phyloP scores from a whole-genome alignment of 306 rosid genomes.

The Dalbergia cochinchinensis region DNA sequence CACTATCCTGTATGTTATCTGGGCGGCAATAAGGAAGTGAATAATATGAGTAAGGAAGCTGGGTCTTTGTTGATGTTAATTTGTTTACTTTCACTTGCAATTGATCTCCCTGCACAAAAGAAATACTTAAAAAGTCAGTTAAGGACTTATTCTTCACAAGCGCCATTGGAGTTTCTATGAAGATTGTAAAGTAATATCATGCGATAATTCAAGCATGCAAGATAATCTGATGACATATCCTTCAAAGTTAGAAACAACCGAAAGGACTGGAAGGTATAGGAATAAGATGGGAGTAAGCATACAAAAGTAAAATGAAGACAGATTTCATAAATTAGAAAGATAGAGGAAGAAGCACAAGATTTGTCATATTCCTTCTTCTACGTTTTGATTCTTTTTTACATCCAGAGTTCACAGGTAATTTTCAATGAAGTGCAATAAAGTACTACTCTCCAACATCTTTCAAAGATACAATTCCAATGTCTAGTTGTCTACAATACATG shows the following conservation, averaged over 20 bases:
- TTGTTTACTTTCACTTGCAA: conserved; percentile 98
- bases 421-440: not conserved
- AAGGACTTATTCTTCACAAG: not conserved
- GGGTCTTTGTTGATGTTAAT: conserved; percentile 94
- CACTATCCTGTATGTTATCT: conserved; percentile 76
- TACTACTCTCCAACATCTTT: conserved; percentile 24
- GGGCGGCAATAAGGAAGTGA: conserved; percentile 82
- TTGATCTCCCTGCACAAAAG: conserved; percentile 75
- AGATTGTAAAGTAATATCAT: not conserved
- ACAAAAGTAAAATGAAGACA: conserved; percentile 11
- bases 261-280: not conserved
- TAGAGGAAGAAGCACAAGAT: conserved; percentile 12
- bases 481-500: not conserved
- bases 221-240: conserved; percentile 16
- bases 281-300: not conserved
- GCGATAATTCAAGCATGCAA: conserved; percentile 19
- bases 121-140: conserved; percentile 28
- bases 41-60: conserved; percentile 91
- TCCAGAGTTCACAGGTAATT: not conserved
- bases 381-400: not conserved
- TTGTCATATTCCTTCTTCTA: not conserved
- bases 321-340: not conserved
- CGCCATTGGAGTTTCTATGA: not conserved
- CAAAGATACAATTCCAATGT: conserved; percentile 1
- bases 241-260: conserved; percentile 3